Percentiles rank a stretch among this genome's conserved stretches.
Evolutionary conservation across 2,329 filamentous ascomycete species (phyloP).

Genomic region (Penicillium digitatum): DNA sequence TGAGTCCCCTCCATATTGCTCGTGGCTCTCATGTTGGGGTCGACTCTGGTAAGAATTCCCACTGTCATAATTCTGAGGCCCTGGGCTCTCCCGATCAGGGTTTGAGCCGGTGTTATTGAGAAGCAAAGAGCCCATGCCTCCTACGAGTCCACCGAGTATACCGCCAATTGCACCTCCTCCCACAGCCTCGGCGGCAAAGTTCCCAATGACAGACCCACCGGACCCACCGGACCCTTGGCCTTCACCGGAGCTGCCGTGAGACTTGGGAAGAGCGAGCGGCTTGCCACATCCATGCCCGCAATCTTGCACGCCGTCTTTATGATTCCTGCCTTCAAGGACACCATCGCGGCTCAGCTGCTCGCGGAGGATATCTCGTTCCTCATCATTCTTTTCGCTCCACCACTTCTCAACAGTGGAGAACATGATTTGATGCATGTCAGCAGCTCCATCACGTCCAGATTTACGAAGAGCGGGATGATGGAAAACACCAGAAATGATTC

Average conservation of each 20-base stretch:
- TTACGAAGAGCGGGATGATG: slow-evolving; percentile 80
- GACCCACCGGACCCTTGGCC: slow-evolving; percentile 18
- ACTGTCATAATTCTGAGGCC: slow-evolving; percentile 6
- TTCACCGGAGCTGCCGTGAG: slow-evolving; percentile 23
- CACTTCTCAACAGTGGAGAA: slow-evolving; percentile 76
- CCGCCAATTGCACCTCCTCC: slow-evolving; percentile 65
- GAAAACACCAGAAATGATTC: slow-evolving; percentile 77
- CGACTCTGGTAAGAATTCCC: slow-evolving; percentile 7
- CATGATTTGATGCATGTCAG: slow-evolving; percentile 70
- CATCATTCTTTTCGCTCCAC: slow-evolving; percentile 67
- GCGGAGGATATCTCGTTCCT: slow-evolving; percentile 64
- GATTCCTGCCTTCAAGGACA: slow-evolving; percentile 73
- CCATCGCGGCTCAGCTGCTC: slow-evolving; percentile 73
- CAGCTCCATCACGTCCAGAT: slow-evolving; percentile 64
- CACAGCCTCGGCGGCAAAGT: slow-evolving; percentile 56
- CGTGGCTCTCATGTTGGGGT: slow-evolving; percentile 9
- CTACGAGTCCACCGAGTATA: slow-evolving; percentile 65
- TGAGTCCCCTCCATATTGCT: slow-evolving; percentile 14
- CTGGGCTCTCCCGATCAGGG: slow-evolving; percentile 10
- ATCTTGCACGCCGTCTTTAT: slow-evolving; percentile 80
- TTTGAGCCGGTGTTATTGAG: slow-evolving; percentile 51
- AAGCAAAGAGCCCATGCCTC: slow-evolving; percentile 56
- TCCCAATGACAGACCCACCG: slow-evolving; percentile 42
- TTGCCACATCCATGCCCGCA: slow-evolving; percentile 82
- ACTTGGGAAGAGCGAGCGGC: slow-evolving; percentile 69